Conservation (phyloP, 106 monocot genomes). For the Narthecium ossifragum region DNA sequence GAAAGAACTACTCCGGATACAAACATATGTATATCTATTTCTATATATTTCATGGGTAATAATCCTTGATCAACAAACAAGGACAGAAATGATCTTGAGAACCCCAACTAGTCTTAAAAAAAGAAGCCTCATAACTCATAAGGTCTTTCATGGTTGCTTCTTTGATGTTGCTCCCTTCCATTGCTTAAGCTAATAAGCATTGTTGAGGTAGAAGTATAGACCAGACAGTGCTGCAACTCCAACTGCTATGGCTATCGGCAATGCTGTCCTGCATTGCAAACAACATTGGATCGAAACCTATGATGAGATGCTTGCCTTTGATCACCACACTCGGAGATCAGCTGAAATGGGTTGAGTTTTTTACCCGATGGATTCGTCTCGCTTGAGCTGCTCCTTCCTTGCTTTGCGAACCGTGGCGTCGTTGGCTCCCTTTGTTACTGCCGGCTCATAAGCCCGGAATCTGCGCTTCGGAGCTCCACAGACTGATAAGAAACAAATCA, state of each 20-base stretch:
- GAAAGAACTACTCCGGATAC: too few species aligned
- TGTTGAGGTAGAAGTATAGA: slow-evolving; percentile 87
- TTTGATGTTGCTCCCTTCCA: too few species aligned
- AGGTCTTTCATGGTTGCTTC: too few species aligned
- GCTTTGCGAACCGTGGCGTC: slow-evolving; percentile 42
- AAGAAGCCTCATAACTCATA: too few species aligned
- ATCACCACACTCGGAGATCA: too few species aligned
- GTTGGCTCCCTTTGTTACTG: slow-evolving; percentile 45
- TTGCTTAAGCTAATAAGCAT: slow-evolving; percentile 38
- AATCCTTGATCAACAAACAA: too few species aligned
- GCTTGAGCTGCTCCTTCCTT: slow-evolving; percentile 55
- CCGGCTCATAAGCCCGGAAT: slow-evolving; percentile 53
- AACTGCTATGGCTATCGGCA: slow-evolving; percentile 56
- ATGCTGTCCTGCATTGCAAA: slow-evolving; percentile 45
- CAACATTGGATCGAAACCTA: not conserved
- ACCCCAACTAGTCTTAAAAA: too few species aligned
- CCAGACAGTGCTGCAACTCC: slow-evolving; percentile 63
- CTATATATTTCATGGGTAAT: too few species aligned
- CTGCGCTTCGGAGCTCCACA: slow-evolving; percentile 78
- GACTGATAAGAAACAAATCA: slow-evolving; percentile 23
- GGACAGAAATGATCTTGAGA: too few species aligned
- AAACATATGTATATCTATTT: too few species aligned
- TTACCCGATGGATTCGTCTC: slow-evolving; percentile 64
- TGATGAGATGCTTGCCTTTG: too few species aligned
- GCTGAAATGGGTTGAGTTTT: not conserved